Percentiles rank a stretch among this genome's conserved stretches.
Conservation (phyloP, 352 stramenopile species). For the Phytophthora pini region DNA sequence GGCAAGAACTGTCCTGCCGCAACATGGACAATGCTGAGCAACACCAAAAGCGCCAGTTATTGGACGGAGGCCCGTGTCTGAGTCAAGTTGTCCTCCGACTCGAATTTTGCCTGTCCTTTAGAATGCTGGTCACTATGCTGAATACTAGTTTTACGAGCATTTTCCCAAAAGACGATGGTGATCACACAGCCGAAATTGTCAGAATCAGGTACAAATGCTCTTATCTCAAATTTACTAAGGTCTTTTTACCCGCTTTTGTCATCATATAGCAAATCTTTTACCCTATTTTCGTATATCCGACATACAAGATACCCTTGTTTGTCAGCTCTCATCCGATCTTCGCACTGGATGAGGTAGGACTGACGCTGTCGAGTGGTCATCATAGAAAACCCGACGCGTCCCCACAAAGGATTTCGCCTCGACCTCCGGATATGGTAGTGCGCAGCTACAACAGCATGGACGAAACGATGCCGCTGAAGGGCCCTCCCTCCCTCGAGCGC, state of each 20-base stretch:
- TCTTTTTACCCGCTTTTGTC: too few species aligned
- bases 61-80: background rate
- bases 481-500: slow-evolving; percentile 19
- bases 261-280: too few species aligned
- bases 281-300: background rate
- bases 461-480: slow-evolving; percentile 68
- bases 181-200: too few species aligned
- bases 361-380: background rate
- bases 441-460: slow-evolving; percentile 55
- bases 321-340: slow-evolving; percentile 13
- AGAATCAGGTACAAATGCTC: too few species aligned
- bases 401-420: slow-evolving; percentile 31
- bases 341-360: slow-evolving; percentile 12
- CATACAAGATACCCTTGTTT: background rate
- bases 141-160: too few species aligned
- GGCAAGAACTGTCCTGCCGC: slow-evolving; percentile 12
- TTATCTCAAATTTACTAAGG: too few species aligned
- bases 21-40: slow-evolving; percentile 14
- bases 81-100: slow-evolving; percentile 22
- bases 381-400: slow-evolving; percentile 5
- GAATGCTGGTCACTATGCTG: too few species aligned
- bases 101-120: slow-evolving; percentile 3
- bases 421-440: slow-evolving; percentile 11
- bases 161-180: too few species aligned
- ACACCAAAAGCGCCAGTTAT: background rate